Evolutionary conservation across 495 filamentous ascomycete species (phyloP).

Genomic region (Neurospora sp.): DNA sequence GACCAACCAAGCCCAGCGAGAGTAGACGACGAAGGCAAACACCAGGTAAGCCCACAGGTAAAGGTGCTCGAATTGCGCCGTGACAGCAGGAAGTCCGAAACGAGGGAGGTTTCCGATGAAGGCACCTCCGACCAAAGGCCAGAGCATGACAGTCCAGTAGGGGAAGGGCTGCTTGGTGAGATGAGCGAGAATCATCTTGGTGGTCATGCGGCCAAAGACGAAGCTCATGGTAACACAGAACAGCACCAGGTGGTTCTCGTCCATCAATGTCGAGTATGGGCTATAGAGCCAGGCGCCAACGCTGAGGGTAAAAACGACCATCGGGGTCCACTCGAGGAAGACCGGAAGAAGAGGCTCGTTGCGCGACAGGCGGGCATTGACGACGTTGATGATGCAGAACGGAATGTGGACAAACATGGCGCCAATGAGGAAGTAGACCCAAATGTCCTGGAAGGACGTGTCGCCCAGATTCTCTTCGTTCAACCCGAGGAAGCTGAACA

Average conservation of each 20-base stretch:
- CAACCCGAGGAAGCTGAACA: slow-evolving; percentile 32
- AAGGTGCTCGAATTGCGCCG: slow-evolving; percentile 56
- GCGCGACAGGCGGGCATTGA: slow-evolving; percentile 58
- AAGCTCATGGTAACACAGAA: slow-evolving; percentile 92
- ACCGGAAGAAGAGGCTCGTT: slow-evolving; percentile 71
- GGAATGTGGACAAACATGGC: slow-evolving; percentile 81
- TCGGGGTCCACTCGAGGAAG: slow-evolving; percentile 91
- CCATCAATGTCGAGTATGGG: slow-evolving; percentile 68
- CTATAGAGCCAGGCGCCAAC: slow-evolving; percentile 79
- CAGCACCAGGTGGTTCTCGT: slow-evolving; percentile 75
- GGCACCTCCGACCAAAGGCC: slow-evolving; percentile 75
- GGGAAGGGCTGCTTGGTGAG: slow-evolving; percentile 89
- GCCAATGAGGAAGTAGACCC: slow-evolving; percentile 65
- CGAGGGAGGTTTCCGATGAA: slow-evolving; percentile 72
- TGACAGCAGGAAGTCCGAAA: slow-evolving; percentile 54
- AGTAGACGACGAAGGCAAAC: slow-evolving; percentile 74
- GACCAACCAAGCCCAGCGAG: slow-evolving; percentile 83
- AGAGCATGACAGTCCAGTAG: slow-evolving; percentile 87
- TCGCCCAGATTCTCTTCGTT: slow-evolving; percentile 47
- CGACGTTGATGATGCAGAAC: slow-evolving; percentile 69
- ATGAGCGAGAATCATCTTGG: slow-evolving; percentile 97
- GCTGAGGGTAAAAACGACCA: slow-evolving; percentile 64
- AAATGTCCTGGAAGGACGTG: slow-evolving; percentile 70
- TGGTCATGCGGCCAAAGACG: slow-evolving; percentile 99
- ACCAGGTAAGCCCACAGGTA: slow-evolving; percentile 78